Evolutionary conservation across 345 rosid genomes (phyloP), one percentile per base, ranked within the genome.

Genomic region (Psidium friedrichsthalianum): DNA sequence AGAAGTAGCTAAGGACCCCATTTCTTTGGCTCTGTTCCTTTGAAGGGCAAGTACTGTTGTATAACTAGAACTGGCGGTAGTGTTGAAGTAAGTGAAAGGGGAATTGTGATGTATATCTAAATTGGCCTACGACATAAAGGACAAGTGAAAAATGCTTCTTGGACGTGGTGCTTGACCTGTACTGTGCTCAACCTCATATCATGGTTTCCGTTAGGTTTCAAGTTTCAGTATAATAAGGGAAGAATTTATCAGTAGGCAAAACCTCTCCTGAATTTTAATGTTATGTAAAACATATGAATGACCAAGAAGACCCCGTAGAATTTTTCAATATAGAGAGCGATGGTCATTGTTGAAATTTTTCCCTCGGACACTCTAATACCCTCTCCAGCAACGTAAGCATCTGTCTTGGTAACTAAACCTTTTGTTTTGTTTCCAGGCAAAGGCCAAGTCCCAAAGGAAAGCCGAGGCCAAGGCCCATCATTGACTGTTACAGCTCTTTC

Each of bases 401-500:
- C 47, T 32, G 13, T 69, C 16, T 69, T 36, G 25, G 47, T 36
- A 9, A 69, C 80, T 69, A 69, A 69, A 69, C 47, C 47, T 82
- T 3, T 12, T 64, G 54, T 82, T 61, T 49, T 20, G 18, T 24
- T 56, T 82, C 44, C 92, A 93, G 95, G 90, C 91, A 2, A 90
- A 91, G 90, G 94, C 87, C 53, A 90, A 90, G 82, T 87, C 89
- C 32, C 89, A 90, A 3, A 84, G 86, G 89, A 90, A 88, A 88
- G 90, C 88, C 27, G 89, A 87, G 87, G 89, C 89, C 51, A 90
- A 90, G 87, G 94, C 92, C 82, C 93, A 90, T 84, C 93, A 92
- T 84, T 93, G 86, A 91, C 55, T 55, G 42, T 55, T 27, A 57
- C 82, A 74, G 20, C 56, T 89, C 74, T 56, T 88, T 87, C 59